Conservation (phyloP, 495 filamentous ascomycete genomes). For the Daldinia concentrica region DNA sequence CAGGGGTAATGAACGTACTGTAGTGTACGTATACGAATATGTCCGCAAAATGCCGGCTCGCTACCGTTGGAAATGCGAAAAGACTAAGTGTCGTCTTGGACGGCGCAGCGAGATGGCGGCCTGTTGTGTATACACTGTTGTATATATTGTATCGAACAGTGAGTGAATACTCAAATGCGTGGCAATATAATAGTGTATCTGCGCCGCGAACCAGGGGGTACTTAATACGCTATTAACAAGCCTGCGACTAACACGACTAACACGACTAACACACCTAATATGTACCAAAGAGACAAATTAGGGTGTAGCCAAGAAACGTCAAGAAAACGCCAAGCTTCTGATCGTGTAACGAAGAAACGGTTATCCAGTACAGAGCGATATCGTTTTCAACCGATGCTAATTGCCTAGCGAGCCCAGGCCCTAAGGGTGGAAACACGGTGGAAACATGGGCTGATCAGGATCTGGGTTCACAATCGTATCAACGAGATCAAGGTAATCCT, state of each 20-base stretch:
- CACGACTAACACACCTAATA: conserved; percentile 14
- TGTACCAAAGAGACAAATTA: conserved; percentile 8
- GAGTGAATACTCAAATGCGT: too few relatives aligned
- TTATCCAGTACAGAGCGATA: conserved; percentile 13
- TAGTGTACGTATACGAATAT: conserved; percentile 1
- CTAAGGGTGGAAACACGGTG: conserved; percentile 28
- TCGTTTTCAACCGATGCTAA: conserved; percentile 23
- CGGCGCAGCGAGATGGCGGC: not conserved
- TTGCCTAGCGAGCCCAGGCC: conserved; percentile 29
- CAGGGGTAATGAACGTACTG: conserved; percentile 9
- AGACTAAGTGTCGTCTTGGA: not conserved
- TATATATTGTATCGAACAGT: not conserved
- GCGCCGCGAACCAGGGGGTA: conserved; percentile 17
- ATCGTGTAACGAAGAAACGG: conserved; percentile 33
- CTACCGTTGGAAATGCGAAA: not conserved
- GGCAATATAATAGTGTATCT: not conserved
- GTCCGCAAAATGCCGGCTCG: conserved; percentile 1
- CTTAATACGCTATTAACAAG: conserved; percentile 5
- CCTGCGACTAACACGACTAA: conserved; percentile 9
- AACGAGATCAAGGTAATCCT: conserved; percentile 27
- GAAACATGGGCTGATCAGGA: conserved; percentile 40
- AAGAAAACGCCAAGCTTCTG: conserved; percentile 40
- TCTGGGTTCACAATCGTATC: conserved; percentile 37
- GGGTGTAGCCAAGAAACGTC: conserved; percentile 34
- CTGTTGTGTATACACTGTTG: not conserved